Evolutionary conservation across 2,329 filamentous ascomycete species (phyloP).

Genomic region (Onygena corvina): DNA sequence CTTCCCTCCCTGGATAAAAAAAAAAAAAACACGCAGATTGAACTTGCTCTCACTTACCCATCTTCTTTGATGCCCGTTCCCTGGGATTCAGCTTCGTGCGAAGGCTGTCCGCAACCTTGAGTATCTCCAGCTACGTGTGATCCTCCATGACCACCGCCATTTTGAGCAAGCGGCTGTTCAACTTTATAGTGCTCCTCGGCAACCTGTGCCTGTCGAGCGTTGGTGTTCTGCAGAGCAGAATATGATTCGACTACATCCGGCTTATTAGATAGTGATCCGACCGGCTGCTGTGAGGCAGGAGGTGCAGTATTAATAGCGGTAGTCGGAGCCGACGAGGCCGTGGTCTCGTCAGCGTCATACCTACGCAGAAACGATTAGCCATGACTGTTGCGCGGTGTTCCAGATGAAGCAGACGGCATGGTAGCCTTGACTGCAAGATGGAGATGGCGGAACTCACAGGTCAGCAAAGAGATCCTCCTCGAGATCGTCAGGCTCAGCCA

Average conservation of each 20-base stretch:
- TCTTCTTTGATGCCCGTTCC: conserved; percentile 64
- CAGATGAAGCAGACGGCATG: too few species aligned
- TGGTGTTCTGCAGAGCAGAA: not conserved
- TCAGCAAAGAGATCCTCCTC: conserved; percentile 95
- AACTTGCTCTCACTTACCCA: conserved; percentile 54
- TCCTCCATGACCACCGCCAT: not conserved
- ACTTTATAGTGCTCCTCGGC: not conserved
- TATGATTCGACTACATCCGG: not conserved
- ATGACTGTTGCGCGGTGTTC: too few species aligned
- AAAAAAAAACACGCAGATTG: not conserved
- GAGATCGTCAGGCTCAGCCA: conserved; percentile 70
- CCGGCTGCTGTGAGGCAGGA: not conserved
- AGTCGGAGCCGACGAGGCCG: too few species aligned
- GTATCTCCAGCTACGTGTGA: not conserved
- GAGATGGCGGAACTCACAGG: conserved; percentile 51
- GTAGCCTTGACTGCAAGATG: too few species aligned
- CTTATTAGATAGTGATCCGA: not conserved
- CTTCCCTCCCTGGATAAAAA: too few species aligned
- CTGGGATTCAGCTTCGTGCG: conserved; percentile 26
- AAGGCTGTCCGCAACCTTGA: not conserved
- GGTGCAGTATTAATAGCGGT: too few species aligned
- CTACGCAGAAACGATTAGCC: conserved; percentile 29
- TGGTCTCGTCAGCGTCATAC: conserved; percentile 55
- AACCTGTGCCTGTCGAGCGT: not conserved
- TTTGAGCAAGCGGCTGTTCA: not conserved